These are phyloP conservation scores for Penicillium sp. DNA, from an alignment of 2,329 filamentous ascomycete genomes.

Conservation along the genomic window DNA sequence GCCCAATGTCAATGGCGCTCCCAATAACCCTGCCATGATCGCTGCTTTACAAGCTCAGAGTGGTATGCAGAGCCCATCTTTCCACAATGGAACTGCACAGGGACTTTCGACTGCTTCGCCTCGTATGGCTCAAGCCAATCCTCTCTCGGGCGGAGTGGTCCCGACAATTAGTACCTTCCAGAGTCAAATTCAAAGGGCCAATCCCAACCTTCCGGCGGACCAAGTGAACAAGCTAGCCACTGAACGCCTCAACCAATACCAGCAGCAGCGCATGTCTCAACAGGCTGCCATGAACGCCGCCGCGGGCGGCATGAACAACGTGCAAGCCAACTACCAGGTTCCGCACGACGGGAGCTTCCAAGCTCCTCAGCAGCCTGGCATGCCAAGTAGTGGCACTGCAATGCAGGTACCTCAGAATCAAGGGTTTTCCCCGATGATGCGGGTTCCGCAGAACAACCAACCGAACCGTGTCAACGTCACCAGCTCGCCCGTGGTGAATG, in stretches of 20 bases:
- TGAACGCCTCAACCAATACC: slow-evolving; percentile 51
- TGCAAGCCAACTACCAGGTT: slow-evolving; percentile 44
- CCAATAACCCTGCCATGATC: slow-evolving; percentile 48
- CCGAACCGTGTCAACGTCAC: slow-evolving; percentile 42
- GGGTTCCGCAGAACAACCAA: slow-evolving; percentile 51
- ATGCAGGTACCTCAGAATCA: slow-evolving; percentile 52
- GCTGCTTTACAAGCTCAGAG: slow-evolving; percentile 46
- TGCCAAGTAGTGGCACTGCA: slow-evolving; percentile 36
- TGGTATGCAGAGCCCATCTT: slow-evolving; percentile 48
- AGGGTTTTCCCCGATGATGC: slow-evolving; percentile 56
- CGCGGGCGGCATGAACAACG: slow-evolving; percentile 47
- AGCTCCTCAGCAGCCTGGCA: slow-evolving; percentile 32
- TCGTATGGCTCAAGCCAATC: slow-evolving; percentile 50
- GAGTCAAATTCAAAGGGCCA: slow-evolving; percentile 53
- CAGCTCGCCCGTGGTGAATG: slow-evolving; percentile 49
- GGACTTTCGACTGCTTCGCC: slow-evolving; percentile 49
- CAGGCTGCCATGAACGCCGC: slow-evolving; percentile 54
- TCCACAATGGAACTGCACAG: slow-evolving; percentile 40
- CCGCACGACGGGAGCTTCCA: slow-evolving; percentile 42
- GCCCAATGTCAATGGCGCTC: slow-evolving; percentile 40
- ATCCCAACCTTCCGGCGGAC: slow-evolving; percentile 55
- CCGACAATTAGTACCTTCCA: slow-evolving; percentile 57
- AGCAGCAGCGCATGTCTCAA: slow-evolving; percentile 52
- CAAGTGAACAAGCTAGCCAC: slow-evolving; percentile 57
- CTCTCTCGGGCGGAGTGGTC: slow-evolving; percentile 55